These are phyloP conservation scores for Phylloboletellus chloephorus DNA, from an alignment of 1,284 basidiomycete genomes.

Conservation along the genomic window DNA sequence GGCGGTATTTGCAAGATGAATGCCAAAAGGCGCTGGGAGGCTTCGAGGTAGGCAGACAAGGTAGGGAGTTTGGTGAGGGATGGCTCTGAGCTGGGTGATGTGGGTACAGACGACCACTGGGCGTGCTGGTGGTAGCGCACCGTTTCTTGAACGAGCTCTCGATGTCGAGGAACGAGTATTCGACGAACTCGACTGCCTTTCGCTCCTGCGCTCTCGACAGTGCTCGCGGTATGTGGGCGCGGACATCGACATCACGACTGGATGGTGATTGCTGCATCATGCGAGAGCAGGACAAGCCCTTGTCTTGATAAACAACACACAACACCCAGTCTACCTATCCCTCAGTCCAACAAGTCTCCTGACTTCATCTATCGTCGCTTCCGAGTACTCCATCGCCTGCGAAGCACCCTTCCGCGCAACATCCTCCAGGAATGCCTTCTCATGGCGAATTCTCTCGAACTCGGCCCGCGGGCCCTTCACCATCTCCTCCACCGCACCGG, in stretches of 20 bases:
- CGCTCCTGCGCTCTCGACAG: conserved; percentile 54
- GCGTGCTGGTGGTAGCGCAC: conserved; percentile 35
- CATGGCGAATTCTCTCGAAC: conserved; percentile 59
- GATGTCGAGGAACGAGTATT: conserved; percentile 56
- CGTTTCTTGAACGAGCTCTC: conserved; percentile 68
- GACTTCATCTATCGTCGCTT: conserved; percentile 63
- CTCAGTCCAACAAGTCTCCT: conserved; percentile 61
- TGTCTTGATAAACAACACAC: conserved; percentile 15
- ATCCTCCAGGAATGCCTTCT: conserved; percentile 57
- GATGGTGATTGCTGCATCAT: background rate
- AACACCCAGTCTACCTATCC: conserved; percentile 23
- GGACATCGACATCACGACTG: background rate
- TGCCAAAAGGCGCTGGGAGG: conserved; percentile 49
- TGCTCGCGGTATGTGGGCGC: conserved; percentile 15
- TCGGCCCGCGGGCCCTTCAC: conserved; percentile 67
- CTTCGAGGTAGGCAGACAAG: conserved; percentile 51
- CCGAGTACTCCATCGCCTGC: conserved; percentile 59
- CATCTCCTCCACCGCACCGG: conserved; percentile 66
- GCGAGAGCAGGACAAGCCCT: background rate
- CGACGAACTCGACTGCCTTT: conserved; percentile 56
- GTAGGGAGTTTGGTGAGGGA: conserved; percentile 44
- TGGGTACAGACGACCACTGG: background rate
- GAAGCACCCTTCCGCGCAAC: conserved; percentile 63
- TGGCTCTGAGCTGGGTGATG: conserved; percentile 43
- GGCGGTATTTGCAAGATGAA: conserved; percentile 69